phyloP scores from a whole-genome alignment of 164 flowering plant genomes.

The Protea cynaroides region DNA sequence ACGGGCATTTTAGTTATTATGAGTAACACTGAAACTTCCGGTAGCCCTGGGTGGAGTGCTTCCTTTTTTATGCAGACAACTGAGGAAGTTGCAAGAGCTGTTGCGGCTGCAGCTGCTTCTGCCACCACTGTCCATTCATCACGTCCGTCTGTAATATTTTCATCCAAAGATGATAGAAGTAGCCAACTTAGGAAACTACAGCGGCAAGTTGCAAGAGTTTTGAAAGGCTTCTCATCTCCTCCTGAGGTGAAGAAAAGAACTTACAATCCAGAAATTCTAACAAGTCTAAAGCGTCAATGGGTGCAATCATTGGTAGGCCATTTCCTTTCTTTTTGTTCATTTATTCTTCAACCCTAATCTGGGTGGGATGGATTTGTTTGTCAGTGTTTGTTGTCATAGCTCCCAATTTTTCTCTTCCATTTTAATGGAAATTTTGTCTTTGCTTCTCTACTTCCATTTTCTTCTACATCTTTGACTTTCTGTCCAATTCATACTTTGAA shows the following conservation, averaged over 20 bases:
- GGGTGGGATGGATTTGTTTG: background rate
- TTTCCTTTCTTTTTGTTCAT: background rate
- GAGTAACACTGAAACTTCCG: slow-evolving; percentile 58
- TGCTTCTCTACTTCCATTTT: background rate
- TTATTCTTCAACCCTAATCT: background rate
- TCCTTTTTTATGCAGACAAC: slow-evolving; percentile 74
- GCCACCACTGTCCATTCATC: slow-evolving; percentile 59
- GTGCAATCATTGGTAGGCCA: slow-evolving; percentile 82
- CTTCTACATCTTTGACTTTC: background rate
- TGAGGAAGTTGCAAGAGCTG: slow-evolving; percentile 82
- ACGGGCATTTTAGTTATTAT: slow-evolving; percentile 20
- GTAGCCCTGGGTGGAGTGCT: slow-evolving; percentile 81
- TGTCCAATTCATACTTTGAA: background rate
- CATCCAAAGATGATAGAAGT: slow-evolving; percentile 71
- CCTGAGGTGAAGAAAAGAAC: slow-evolving; percentile 46
- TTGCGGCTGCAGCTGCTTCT: slow-evolving; percentile 73
- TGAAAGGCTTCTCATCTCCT: slow-evolving; percentile 77
- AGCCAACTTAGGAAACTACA: slow-evolving; percentile 72
- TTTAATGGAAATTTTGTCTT: background rate
- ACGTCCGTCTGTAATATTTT: slow-evolving; percentile 80
- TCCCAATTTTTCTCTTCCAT: background rate
- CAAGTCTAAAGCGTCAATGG: slow-evolving; percentile 98
- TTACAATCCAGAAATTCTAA: slow-evolving; percentile 93
- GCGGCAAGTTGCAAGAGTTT: slow-evolving; percentile 50
- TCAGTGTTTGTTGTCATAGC: background rate